Percentiles rank a stretch among this genome's conserved stretches.
Conservation (phyloP, 2,329 filamentous ascomycete species). For the Colletotrichum tabaci region DNA sequence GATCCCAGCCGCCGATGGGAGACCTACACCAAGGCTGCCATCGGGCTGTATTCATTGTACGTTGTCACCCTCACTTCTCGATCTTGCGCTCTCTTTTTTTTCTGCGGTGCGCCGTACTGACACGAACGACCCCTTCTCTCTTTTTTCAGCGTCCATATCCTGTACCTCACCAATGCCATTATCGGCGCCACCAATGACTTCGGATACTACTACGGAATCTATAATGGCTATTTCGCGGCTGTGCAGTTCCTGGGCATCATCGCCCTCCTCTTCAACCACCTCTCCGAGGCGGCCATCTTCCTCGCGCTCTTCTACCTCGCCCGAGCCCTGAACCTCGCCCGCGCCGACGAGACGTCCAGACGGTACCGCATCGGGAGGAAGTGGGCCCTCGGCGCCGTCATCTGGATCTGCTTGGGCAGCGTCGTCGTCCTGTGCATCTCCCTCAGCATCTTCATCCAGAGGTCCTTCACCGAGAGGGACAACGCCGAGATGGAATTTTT, state of each 20-base stretch:
- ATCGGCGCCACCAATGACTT: no score
- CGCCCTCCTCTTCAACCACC: neutral
- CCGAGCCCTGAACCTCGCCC: slow-evolving; percentile 27
- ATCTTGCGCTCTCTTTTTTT: neutral
- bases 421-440: slow-evolving; percentile 14
- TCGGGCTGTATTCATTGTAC: slow-evolving; percentile 47
- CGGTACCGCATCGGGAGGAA: neutral
- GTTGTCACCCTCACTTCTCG: slow-evolving; percentile 26
- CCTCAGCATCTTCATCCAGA: slow-evolving; percentile 11
- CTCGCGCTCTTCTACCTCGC: slow-evolving; percentile 40
- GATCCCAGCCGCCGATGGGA: slow-evolving; percentile 48
- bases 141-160: neutral
- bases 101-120: slow-evolving; percentile 22
- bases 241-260: neutral
- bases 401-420: slow-evolving; percentile 25
- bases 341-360: neutral
- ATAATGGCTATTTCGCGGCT: neutral
- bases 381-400: slow-evolving; percentile 12
- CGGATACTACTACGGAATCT: neutral
- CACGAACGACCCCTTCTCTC: neutral
- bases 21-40: slow-evolving; percentile 45
- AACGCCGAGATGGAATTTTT: neutral
- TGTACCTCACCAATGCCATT: neutral
- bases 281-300: slow-evolving; percentile 31
- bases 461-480: neutral